Percentiles rank a stretch among this genome's conserved stretches.
Evolutionary conservation across 2,329 filamentous ascomycete genomes (phyloP).

Genomic region (Harringtonia lauricola): DNA sequence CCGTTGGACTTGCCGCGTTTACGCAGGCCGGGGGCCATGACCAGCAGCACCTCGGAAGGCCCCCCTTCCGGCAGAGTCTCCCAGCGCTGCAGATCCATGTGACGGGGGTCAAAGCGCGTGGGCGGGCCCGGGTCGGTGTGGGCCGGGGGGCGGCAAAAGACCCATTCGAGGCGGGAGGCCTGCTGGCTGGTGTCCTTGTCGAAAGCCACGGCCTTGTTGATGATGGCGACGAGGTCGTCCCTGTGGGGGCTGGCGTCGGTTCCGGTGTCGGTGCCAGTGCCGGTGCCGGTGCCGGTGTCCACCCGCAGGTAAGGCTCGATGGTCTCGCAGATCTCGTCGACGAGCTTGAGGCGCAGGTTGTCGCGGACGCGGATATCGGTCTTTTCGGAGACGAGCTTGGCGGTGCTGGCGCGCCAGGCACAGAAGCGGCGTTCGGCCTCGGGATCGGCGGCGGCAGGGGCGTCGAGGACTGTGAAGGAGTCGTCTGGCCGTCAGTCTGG

Average conservation of each 20-base stretch:
- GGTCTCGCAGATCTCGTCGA: slow-evolving; percentile 3
- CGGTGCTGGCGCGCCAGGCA: slow-evolving; percentile 6
- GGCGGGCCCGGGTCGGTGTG: neutral
- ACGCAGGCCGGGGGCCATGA: slow-evolving; percentile 1
- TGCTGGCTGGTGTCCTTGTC: slow-evolving; percentile 7
- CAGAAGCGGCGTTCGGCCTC: slow-evolving; percentile 8
- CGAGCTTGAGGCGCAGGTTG: slow-evolving; percentile 1
- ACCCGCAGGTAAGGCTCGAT: slow-evolving; percentile 1
- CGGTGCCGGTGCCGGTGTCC: neutral
- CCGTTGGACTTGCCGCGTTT: slow-evolving; percentile 7
- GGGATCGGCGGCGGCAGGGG: neutral
- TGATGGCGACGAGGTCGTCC: slow-evolving; percentile 2
- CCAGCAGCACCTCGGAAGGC: slow-evolving; percentile 2
- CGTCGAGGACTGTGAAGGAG: neutral
- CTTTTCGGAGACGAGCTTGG: slow-evolving; percentile 2
- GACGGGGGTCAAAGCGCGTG: neutral
- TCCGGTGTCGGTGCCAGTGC: neutral
- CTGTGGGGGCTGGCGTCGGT: neutral
- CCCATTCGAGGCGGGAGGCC: slow-evolving; percentile 4
- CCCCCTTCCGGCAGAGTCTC: neutral
- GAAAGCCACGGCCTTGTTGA: slow-evolving; percentile 7
- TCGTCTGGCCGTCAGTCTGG: too few relatives aligned
- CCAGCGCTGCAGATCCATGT: slow-evolving; percentile 2
- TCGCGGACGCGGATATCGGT: neutral
- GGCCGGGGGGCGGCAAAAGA: slow-evolving; percentile 1